Conservation (phyloP, 306 rosid species). For the Malus sylvestris region DNA sequence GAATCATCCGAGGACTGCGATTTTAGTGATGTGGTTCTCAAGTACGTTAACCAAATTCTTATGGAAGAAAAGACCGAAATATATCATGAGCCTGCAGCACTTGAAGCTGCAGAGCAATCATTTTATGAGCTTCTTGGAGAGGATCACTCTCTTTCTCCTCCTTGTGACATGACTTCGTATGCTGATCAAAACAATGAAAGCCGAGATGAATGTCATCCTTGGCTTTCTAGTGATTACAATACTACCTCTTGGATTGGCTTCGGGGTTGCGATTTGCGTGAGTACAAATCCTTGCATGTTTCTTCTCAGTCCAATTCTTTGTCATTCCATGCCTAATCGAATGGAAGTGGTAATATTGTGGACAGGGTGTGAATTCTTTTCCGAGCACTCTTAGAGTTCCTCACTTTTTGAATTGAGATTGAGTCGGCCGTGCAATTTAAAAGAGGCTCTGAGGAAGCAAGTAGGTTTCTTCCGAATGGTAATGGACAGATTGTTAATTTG, state of each 20-base stretch:
- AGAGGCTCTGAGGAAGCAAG: slow-evolving; percentile 33
- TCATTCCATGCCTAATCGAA: slow-evolving; percentile 14
- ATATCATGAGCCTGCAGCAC: slow-evolving; percentile 35
- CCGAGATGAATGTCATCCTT: slow-evolving; percentile 1
- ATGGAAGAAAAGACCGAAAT: slow-evolving; percentile 32
- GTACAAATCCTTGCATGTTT: background rate
- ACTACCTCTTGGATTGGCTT: background rate
- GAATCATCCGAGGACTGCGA: slow-evolving; percentile 25
- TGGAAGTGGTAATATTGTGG: slow-evolving; percentile 11
- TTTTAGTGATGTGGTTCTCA: slow-evolving; percentile 31
- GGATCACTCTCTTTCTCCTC: background rate
- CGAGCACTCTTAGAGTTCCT: slow-evolving; percentile 13
- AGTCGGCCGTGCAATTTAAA: slow-evolving; percentile 23
- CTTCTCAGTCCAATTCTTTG: slow-evolving; percentile 13
- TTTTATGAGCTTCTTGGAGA: slow-evolving; percentile 21
- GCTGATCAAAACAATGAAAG: slow-evolving; percentile 12
- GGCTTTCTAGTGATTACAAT: background rate
- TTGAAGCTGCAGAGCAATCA: slow-evolving; percentile 28
- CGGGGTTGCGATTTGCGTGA: background rate
- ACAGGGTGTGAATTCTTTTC: slow-evolving; percentile 24
- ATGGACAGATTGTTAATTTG: slow-evolving; percentile 3
- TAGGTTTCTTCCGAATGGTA: slow-evolving; percentile 29
- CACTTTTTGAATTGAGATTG: slow-evolving; percentile 14
- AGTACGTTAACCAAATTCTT: slow-evolving; percentile 30
- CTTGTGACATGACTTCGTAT: background rate